Percentiles rank a stretch among this genome's conserved stretches.
Evolutionary conservation across 495 filamentous ascomycete genomes (phyloP).

Genomic region (Talaromyces nanjingensis): DNA sequence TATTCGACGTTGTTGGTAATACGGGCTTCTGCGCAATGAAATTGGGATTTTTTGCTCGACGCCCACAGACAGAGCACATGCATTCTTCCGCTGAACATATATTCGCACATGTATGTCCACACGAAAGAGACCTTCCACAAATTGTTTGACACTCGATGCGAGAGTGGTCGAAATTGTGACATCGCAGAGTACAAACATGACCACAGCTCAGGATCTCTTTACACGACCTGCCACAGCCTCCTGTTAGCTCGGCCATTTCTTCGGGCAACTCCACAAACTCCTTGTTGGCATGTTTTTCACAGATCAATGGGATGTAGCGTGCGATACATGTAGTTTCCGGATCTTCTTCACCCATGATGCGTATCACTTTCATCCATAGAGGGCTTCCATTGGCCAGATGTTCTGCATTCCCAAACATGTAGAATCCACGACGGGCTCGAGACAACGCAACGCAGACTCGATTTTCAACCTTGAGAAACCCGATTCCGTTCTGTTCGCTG

Average conservation of each 20-base stretch:
- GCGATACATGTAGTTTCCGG: slow-evolving; percentile 24
- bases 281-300: slow-evolving; percentile 28
- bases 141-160: slow-evolving; percentile 17
- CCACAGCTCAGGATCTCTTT: slow-evolving; percentile 28
- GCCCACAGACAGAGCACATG: slow-evolving; percentile 5
- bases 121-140: slow-evolving; percentile 22
- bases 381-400: slow-evolving; percentile 32
- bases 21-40: not conserved
- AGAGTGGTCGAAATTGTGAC: slow-evolving; percentile 28
- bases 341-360: slow-evolving; percentile 20
- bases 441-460: slow-evolving; percentile 85
- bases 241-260: slow-evolving; percentile 47
- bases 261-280: slow-evolving; percentile 20
- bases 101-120: slow-evolving; percentile 23
- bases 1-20: not conserved
- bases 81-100: slow-evolving; percentile 14
- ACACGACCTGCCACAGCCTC: slow-evolving; percentile 38
- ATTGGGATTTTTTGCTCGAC: not conserved
- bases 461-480: slow-evolving; percentile 69
- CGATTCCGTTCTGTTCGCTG: slow-evolving; percentile 47
- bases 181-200: slow-evolving; percentile 30
- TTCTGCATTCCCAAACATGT: slow-evolving; percentile 74
- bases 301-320: slow-evolving; percentile 29
- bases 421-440: slow-evolving; percentile 77
- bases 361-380: slow-evolving; percentile 33